Evolutionary conservation across 495 filamentous ascomycete species (phyloP), one percentile per base, ranked within the genome.

Genomic region (Astrothelium macrocarpum): DNA sequence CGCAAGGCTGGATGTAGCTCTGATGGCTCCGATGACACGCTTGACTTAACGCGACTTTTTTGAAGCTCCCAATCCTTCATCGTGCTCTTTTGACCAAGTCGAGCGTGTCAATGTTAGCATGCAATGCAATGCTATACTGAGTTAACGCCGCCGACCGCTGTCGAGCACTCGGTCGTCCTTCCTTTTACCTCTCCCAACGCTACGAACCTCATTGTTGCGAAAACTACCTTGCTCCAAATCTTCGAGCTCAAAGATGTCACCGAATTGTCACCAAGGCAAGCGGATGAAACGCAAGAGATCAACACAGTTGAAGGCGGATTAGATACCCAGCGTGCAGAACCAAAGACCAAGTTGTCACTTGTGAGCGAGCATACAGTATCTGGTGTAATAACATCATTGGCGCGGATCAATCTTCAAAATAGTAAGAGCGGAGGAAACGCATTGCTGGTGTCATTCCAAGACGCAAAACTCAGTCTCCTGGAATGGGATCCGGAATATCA

Each of bases 391-490:
- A 95, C 84, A 23, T 88, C 88, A 25, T 80, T 97, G 59, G 89
- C 84, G 59, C 81, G 86, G 60, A 83, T 97, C 56, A 92, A 87
- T 70, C 79, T 82, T 0, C 73, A 82, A 49, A 82, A 79, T 59
- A 84, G 86, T 18, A 88, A 84, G 62, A 87, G 89, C n/a, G 90
- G 90, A 1, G 90, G 87, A 56, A 88, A 96, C 53, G 86, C 86
- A n/a, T 81, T 99, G 31, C 76, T 99, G 36, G 66, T 97, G 28
- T 85, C 91, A 2, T 85, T 92, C 69, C 85, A 86, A 66, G 91
- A 97, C 78, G 95, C 94, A 29, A 96, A 94, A 74, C 79, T 97
- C 64, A 91, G 88, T 73, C 78, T 97, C 77, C 84, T 97, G 60
- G 90, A 96, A 78, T 99, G 94, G 94, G 90, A 99, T 73, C 85